These are phyloP conservation scores for Pseudogymnoascus sp. DNA, from an alignment of 2,329 filamentous ascomycete genomes.

Conservation along the genomic window DNA sequence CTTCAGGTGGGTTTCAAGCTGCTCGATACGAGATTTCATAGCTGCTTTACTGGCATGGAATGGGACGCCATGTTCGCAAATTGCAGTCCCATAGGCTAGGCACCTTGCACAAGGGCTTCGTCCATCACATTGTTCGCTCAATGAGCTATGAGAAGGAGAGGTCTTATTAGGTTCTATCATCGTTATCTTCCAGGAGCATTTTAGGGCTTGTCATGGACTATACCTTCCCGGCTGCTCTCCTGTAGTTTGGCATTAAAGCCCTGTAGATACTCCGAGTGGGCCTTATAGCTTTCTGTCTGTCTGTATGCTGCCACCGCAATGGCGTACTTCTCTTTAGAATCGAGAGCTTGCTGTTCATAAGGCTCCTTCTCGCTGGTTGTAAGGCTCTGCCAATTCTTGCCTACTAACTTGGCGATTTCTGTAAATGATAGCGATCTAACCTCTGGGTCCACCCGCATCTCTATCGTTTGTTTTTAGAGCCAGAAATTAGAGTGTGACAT, in stretches of 20 bases:
- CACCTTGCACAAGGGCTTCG: too few relatives aligned
- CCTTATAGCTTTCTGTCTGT: constrained; percentile 57
- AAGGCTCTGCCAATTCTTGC: constrained; percentile 68
- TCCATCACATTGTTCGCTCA: too few relatives aligned
- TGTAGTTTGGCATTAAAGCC: background rate
- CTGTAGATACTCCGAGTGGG: constrained; percentile 43
- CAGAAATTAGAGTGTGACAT: constrained; percentile 18
- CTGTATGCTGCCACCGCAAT: constrained; percentile 62
- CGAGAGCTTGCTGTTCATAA: constrained; percentile 54
- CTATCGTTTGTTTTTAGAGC: constrained; percentile 32
- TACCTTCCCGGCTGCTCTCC: background rate
- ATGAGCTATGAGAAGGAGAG: too few relatives aligned
- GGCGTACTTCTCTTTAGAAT: constrained; percentile 66
- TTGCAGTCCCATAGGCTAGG: too few relatives aligned
- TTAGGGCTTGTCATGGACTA: background rate
- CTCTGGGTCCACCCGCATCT: constrained; percentile 65
- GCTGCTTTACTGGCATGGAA: too few relatives aligned
- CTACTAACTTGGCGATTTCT: constrained; percentile 70
- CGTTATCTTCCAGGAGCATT: background rate
- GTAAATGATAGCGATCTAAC: constrained; percentile 66
- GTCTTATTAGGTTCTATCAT: background rate
- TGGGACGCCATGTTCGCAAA: too few relatives aligned
- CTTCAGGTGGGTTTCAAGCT: too few relatives aligned
- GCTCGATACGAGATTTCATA: too few relatives aligned
- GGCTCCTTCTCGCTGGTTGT: constrained; percentile 55